phyloP scores from a whole-genome alignment of 139 green algal genomes.

The Chlamydomonas incerta region DNA sequence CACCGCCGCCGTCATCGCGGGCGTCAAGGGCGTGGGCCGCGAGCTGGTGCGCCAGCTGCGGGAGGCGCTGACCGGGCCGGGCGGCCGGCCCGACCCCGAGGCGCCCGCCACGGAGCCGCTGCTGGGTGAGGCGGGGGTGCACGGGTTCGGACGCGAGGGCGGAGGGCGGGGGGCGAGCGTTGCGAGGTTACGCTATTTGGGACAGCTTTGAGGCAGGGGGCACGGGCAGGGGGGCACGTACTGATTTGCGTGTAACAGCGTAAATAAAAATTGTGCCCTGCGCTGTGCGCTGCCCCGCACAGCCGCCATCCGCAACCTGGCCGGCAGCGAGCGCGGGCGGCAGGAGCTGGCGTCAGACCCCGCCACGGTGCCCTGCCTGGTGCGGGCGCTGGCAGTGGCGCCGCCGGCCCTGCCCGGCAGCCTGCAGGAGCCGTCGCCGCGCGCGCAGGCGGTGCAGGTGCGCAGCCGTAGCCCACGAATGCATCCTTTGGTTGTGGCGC shows the following conservation, averaged over 20 bases:
- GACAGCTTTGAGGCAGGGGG: too few relatives aligned
- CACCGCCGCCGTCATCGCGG: conserved; percentile 25
- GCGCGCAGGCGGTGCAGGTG: conserved; percentile 10
- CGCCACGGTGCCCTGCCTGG: conserved; percentile 39
- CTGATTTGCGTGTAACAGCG: too few relatives aligned
- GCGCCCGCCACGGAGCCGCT: conserved; percentile 2
- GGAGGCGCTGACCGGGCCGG: neutral
- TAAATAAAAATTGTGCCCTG: too few relatives aligned
- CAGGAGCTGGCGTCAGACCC: conserved; percentile 40
- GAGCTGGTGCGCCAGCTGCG: conserved; percentile 42
- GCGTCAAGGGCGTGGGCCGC: conserved; percentile 8
- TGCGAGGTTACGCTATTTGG: neutral
- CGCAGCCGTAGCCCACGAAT: too few relatives aligned
- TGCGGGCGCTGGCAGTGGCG: conserved; percentile 3
- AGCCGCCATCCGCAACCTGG: conserved; percentile 49
- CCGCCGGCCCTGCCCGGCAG: neutral
- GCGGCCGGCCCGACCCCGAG: neutral
- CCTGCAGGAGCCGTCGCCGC: neutral
- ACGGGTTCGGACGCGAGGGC: neutral
- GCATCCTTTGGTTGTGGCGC: too few relatives aligned
- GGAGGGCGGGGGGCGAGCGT: neutral
- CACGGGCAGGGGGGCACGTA: too few relatives aligned
- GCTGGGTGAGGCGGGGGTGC: conserved; percentile 11
- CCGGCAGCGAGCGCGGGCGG: conserved; percentile 31
- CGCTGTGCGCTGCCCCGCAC: neutral